Evolutionary conservation across 2,329 filamentous ascomycete species (phyloP).

Genomic region (Cladophialophora carrionii): DNA sequence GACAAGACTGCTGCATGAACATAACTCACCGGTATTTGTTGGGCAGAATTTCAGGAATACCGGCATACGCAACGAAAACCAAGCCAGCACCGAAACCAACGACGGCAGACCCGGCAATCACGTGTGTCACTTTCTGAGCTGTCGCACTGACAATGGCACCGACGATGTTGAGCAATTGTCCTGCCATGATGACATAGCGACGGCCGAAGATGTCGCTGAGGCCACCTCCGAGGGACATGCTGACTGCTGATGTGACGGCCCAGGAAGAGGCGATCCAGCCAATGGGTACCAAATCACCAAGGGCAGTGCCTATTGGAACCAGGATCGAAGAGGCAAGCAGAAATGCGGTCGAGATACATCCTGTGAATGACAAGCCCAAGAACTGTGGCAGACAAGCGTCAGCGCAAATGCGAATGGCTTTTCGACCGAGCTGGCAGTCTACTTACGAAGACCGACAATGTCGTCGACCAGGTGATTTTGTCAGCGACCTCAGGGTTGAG

Average conservation of each 20-base stretch:
- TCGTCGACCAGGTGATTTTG: slow-evolving; percentile 20
- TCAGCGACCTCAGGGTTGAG: slow-evolving; percentile 22
- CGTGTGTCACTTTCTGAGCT: slow-evolving; percentile 43
- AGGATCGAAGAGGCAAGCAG: slow-evolving; percentile 37
- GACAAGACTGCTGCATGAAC: slow-evolving; percentile 16
- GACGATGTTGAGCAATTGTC: slow-evolving; percentile 43
- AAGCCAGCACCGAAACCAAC: slow-evolving; percentile 47
- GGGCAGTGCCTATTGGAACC: slow-evolving; percentile 21
- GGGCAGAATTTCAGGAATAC: slow-evolving; percentile 46
- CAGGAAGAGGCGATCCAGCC: slow-evolving; percentile 27
- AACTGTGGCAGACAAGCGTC: slow-evolving; percentile 13
- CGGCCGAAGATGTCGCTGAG: slow-evolving; percentile 46
- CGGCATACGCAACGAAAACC: slow-evolving; percentile 45
- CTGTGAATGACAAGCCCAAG: slow-evolving; percentile 22
- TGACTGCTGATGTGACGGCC: slow-evolving; percentile 26
- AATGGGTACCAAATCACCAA: slow-evolving; percentile 22
- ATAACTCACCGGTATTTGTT: slow-evolving; percentile 41
- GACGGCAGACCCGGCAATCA: slow-evolving; percentile 45
- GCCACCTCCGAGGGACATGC: slow-evolving; percentile 42
- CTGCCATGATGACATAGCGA: slow-evolving; percentile 42
- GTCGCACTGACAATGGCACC: slow-evolving; percentile 46
- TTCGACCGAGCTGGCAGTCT: not conserved
- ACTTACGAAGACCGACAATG: slow-evolving; percentile 22
- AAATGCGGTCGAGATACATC: slow-evolving; percentile 41
- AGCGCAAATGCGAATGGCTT: not conserved